Base-by-base conservation (phyloP, 345 rosid genomes). In the Rhodamnia argentea region DNA sequence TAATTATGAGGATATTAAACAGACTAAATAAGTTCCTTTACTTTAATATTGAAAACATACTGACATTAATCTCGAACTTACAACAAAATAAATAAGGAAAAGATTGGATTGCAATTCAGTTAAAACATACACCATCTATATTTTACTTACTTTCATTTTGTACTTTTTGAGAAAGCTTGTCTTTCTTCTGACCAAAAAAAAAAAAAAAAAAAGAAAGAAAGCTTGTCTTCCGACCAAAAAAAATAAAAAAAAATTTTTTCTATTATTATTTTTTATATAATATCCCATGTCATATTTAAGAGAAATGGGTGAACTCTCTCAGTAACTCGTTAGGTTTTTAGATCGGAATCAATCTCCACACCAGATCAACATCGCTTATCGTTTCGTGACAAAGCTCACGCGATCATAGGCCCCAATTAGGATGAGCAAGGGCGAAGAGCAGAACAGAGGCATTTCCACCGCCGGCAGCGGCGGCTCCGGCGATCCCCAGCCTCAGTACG, bases 401-500 rank as follows among this genome's bases (percentile, higher is more conserved):
- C 47, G 78, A 70, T 9, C 82, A n/a, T 84, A 15, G 14, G 55
- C 13, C 4, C 53, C 40, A 29, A 57, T 54, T 13, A 15, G 56
- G 60, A 87, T 60, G 85, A 26, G 42, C 51, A 84, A 83, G 86
- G 86, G 44, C 82, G 70, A 40, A 1, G 86, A 32, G 86, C 82
- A 87, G 47, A 81, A 78, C n/a, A 83, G 57, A 40, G 7, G 83
- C 82, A 82, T 5, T 53, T 7, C 37, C 56, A 11, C 40, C 42
- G 82, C 56, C 64, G 84, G 1, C 52, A 29, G 13, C 83, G 32
- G 20, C 64, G 84, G 1, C 52, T 24, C 10, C 83, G 32, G 20
- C 84, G 70, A 27, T 62, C 85, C 23, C 82, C 70, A 22, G 59
- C 88, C 82, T 9, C 98, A 94, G 51, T 97, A 97, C 89, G 99